Conservation (phyloP, 805 yeast species). For the Metschnikowia drakensbergensis region DNA sequence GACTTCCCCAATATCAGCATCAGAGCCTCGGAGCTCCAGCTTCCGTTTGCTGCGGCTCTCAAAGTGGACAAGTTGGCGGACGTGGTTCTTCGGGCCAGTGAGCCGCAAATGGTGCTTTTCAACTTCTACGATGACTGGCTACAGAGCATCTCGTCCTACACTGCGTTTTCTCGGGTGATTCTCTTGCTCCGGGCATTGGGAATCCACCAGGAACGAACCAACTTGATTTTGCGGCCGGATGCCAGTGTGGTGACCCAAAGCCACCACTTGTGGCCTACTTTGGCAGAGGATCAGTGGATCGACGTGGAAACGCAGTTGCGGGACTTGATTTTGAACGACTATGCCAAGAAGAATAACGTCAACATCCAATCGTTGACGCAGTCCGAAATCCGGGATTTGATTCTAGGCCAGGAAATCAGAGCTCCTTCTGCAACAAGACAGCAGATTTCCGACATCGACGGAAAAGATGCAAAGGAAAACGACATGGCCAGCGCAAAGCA, state of each 20-base stretch:
- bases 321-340: constrained; percentile 81
- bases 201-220: constrained; percentile 72
- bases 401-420: constrained; percentile 87
- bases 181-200: constrained; percentile 79
- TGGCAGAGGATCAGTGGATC: constrained; percentile 87
- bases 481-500: constrained; percentile 34
- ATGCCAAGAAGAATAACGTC: constrained; percentile 79
- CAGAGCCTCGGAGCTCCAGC: constrained; percentile 80
- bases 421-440: constrained; percentile 89
- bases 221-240: constrained; percentile 72
- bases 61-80: constrained; percentile 76
- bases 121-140: constrained; percentile 96
- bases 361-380: constrained; percentile 86
- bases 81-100: constrained; percentile 78
- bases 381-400: constrained; percentile 88
- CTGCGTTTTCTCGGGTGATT: constrained; percentile 88
- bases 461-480: constrained; percentile 36
- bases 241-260: constrained; percentile 62
- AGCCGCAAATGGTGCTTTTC: constrained; percentile 88
- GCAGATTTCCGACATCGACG: constrained; percentile 71
- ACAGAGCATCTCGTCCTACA: constrained; percentile 68
- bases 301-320: constrained; percentile 82
- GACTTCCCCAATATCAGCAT: constrained; percentile 92
- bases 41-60: constrained; percentile 87
- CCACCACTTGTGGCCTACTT: constrained; percentile 92